A percentile compares a stretch with the other conserved stretches of the same genome.
Conservation (phyloP, 1,139 yeast species). For the Nakaseomyces glabratus region DNA sequence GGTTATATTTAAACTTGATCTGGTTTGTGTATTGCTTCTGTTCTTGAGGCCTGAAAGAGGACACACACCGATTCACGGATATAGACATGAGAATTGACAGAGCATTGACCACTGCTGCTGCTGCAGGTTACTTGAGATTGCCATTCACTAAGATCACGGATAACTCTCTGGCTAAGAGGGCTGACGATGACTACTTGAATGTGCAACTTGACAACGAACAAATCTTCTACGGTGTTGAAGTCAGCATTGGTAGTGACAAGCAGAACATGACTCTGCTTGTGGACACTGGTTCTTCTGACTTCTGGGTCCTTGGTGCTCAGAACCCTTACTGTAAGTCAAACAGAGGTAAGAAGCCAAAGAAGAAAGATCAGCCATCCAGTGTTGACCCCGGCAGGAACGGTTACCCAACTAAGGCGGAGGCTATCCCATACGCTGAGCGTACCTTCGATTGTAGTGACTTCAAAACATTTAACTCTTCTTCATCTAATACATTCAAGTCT, state of each 20-base stretch:
- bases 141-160: not conserved
- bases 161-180: slow-evolving; percentile 11
- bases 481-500: slow-evolving; percentile 3
- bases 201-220: slow-evolving; percentile 19
- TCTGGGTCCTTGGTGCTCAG: slow-evolving; percentile 43
- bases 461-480: slow-evolving; percentile 3
- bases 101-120: not conserved
- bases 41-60: too few relatives aligned
- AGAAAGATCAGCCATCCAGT: too few relatives aligned
- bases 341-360: slow-evolving; percentile 4
- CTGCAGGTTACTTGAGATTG: not conserved
- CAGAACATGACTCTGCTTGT: slow-evolving; percentile 46
- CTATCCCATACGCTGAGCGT: not conserved
- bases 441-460: slow-evolving; percentile 3
- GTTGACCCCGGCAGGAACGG: too few relatives aligned
- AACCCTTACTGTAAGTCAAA: slow-evolving; percentile 22
- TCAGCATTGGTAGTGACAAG: slow-evolving; percentile 44
- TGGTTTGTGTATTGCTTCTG: too few relatives aligned
- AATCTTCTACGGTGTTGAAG: slow-evolving; percentile 24
- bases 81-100: not conserved
- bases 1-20: too few relatives aligned
- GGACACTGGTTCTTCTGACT: slow-evolving; percentile 67
- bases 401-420: not conserved
- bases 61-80: too few relatives aligned
- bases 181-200: slow-evolving; percentile 13